Evolutionary conservation across 495 filamentous ascomycete genomes (phyloP), one percentile per base, ranked within the genome.

Genomic region (Penicillium samsonianum): DNA sequence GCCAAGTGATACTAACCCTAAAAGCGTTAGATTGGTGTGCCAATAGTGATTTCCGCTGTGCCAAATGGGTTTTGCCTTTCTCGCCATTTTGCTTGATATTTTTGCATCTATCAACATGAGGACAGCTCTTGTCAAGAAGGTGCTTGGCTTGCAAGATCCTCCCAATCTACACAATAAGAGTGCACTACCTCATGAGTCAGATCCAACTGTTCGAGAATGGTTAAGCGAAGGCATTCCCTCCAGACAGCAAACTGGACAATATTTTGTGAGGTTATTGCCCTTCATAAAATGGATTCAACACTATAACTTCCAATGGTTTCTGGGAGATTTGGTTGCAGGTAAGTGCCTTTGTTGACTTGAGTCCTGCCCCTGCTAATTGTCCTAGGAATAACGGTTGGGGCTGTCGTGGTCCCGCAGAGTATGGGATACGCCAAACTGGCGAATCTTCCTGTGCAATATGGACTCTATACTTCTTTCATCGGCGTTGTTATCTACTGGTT

Each of bases 341-440:
- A 87, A 95, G 12, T 16, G 6, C 6, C 4, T 16, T 12, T 10
- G 2, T 20, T 30, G n/a, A 48, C 30, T 3, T 10, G 7, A 9
- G n/a, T 20, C 43, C 19, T 31, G 10, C 11, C 2, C 3, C 1
- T 50, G 25, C 25, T 38, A 25, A 57, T 9, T n/a, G 5, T 8
- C 19, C 22, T 17, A 49, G 54, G 45, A 12, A 47, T 46, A 67
- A 98, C 93, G 10, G 91, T 96, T 54, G 93, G 92, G 40, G 87
- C 87, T 56, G 92, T 98, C 28, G 92, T 98, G 26, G 89, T 98
- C 17, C 93, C 93, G 5, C 93, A 98, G 65, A 87, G 89, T 47
- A 96, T 98, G 93, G 91, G 92, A 3, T 98, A 98, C 73, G 92
- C 93, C 19, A 81, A 86, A 60, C 77, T 98, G 33, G 93, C 93